These are phyloP conservation scores for Debaryomyces tyrocola DNA, from an alignment of 805 yeast genomes.

Conservation along the genomic window DNA sequence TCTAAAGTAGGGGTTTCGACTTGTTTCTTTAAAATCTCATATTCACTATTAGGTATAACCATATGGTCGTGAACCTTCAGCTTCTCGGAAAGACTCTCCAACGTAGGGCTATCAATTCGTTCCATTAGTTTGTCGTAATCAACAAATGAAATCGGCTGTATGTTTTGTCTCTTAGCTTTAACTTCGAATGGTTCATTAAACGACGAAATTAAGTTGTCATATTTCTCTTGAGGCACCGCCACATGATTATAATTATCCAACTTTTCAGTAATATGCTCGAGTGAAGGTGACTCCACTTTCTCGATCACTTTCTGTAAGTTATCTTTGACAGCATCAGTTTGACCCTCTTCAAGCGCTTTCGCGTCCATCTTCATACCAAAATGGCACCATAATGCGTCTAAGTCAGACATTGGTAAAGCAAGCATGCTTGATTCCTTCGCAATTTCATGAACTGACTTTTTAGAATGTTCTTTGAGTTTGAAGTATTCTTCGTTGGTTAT, in stretches of 20 bases:
- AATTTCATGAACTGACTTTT: conserved; percentile 25
- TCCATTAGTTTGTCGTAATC: conserved; percentile 1
- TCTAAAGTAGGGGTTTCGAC: conserved; percentile 15
- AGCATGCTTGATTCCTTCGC: conserved; percentile 16
- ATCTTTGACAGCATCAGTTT: background rate
- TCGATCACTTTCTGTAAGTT: background rate
- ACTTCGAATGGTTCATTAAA: conserved; percentile 12
- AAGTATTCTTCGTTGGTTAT: conserved; percentile 8
- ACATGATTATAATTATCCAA: conserved; percentile 13
- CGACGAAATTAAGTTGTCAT: background rate
- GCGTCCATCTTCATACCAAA: background rate
- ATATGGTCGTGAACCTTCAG: conserved; percentile 7
- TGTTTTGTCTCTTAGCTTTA: conserved; percentile 8
- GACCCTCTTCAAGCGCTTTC: background rate
- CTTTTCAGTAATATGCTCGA: conserved; percentile 22
- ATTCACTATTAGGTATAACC: conserved; percentile 15
- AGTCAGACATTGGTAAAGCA: conserved; percentile 4
- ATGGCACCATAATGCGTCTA: background rate
- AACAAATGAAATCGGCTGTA: conserved; percentile 11
- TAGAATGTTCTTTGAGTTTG: conserved; percentile 12
- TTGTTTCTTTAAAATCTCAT: conserved; percentile 17
- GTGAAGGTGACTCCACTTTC: conserved; percentile 26
- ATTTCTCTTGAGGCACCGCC: conserved; percentile 9
- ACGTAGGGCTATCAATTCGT: background rate
- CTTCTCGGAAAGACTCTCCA: conserved; percentile 7